Evolutionary conservation across 31 red algal species (phyloP), one percentile per base, ranked within the genome.

Genomic region (Odonthalia washingtoniensis): DNA sequence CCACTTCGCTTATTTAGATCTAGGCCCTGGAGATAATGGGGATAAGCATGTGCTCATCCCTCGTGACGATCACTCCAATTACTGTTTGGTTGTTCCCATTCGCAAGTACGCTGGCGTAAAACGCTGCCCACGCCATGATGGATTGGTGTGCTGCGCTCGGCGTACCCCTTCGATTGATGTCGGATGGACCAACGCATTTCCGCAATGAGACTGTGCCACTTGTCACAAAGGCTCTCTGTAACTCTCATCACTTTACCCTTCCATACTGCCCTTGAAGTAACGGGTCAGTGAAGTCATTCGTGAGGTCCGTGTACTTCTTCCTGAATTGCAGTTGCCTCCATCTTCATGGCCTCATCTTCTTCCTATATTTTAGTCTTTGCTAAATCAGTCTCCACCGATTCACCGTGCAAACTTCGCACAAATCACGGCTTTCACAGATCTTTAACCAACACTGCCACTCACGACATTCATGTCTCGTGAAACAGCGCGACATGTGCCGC

Each of bases 1-100:
- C 24, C 81, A 84, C 5, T 84, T 84, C 65, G 81, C 72, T 39
- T 84, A 73, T 57, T 16, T 84, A 6, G 62, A 72, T 4, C 81
- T 74, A 18, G 32, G 81, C n/a, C 5, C 5, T 5, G 33, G 66
- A 9, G 17, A 17, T 9, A 45, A 6, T 28, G 81, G 62, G 21
- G 18, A 43, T 40, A 72, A 84, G 33, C 73, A 84, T 37, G 65
- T 72, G 37, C 52, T 84, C 12, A 40, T 84, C 6, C 9, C 60
- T 6, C 0, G 1, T 14, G 76, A 80, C 41, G 76, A 80, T 6
- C 76, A 60, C 40, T 46, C 40, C 16, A 36, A 35, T 6, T 80
- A 63, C 46, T 14, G 6, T 0, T 26, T 24, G 40, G n/a, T n/a
- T 0, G 9, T 61, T 80, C 40, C 9, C 46, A 0, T 80, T 80